Evolutionary conservation across 2,329 filamentous ascomycete genomes (phyloP).

Genomic region (Fusarium torulosum): DNA sequence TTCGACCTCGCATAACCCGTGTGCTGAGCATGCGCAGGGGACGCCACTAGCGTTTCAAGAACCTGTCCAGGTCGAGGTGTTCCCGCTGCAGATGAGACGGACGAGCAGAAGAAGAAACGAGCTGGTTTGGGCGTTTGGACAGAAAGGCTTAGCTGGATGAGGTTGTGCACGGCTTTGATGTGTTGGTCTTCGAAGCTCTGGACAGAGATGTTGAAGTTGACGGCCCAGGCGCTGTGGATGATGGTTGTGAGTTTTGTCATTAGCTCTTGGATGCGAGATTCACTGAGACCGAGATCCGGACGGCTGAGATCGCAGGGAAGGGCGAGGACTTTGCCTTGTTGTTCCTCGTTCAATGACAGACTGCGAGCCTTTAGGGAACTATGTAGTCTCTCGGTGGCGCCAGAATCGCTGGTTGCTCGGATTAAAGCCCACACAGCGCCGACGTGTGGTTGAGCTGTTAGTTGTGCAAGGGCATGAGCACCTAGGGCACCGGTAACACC

Average conservation of each 20-base stretch:
- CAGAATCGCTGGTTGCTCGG: slow-evolving; percentile 24
- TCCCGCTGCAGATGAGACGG: slow-evolving; percentile 52
- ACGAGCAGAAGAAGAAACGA: slow-evolving; percentile 65
- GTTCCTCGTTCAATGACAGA: slow-evolving; percentile 27
- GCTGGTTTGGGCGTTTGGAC: slow-evolving; percentile 21
- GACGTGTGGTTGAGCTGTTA: slow-evolving; percentile 70
- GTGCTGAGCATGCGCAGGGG: slow-evolving; percentile 54
- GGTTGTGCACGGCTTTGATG: slow-evolving; percentile 60
- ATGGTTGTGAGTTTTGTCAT: slow-evolving; percentile 54
- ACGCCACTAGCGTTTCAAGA: slow-evolving; percentile 52
- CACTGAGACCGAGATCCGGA: slow-evolving; percentile 32
- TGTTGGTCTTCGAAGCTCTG: slow-evolving; percentile 62
- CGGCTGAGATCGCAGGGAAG: slow-evolving; percentile 41
- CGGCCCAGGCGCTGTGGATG: slow-evolving; percentile 66
- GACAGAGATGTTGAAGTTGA: slow-evolving; percentile 67
- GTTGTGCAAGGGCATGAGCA: slow-evolving; percentile 67
- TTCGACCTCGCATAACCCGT: slow-evolving; percentile 61
- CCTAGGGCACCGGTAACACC: slow-evolving; percentile 73
- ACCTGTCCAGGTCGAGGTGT: slow-evolving; percentile 53
- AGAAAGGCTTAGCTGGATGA: slow-evolving; percentile 56
- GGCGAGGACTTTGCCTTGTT: slow-evolving; percentile 41
- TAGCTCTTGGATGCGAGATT: slow-evolving; percentile 49
- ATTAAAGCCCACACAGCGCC: slow-evolving; percentile 57
- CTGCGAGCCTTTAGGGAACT: slow-evolving; percentile 30
- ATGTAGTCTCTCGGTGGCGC: slow-evolving; percentile 22